These are phyloP conservation scores for Boletus sp. DNA, from an alignment of 768 basidiomycete species.

Conservation along the genomic window DNA sequence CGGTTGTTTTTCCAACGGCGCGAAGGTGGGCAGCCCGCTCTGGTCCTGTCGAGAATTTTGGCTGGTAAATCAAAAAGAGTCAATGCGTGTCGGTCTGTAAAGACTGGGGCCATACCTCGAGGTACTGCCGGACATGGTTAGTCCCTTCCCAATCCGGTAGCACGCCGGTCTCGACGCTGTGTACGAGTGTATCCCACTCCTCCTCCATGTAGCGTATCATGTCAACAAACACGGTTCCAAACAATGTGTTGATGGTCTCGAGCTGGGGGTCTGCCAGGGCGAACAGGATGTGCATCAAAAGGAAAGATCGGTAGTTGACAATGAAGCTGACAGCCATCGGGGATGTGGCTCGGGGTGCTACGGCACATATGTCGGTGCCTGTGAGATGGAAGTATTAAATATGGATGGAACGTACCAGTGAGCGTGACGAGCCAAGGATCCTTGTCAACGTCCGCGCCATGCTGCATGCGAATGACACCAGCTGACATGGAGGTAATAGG, in stretches of 20 bases:
- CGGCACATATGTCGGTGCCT: background rate
- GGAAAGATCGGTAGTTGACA: conserved; percentile 14
- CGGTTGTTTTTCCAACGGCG: conserved; percentile 9
- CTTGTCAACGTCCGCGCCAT: conserved; percentile 12
- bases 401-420: background rate
- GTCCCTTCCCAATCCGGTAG: conserved; percentile 20
- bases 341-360: conserved; percentile 15
- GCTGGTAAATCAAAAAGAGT: background rate
- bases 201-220: conserved; percentile 21
- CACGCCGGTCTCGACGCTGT: conserved; percentile 11
- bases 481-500: conserved; percentile 13
- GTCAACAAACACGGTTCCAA: conserved; percentile 18
- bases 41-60: conserved; percentile 9
- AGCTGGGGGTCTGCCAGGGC: conserved; percentile 16
- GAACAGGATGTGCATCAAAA: conserved; percentile 23
- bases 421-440: conserved; percentile 9
- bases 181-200: conserved; percentile 18
- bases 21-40: conserved; percentile 16
- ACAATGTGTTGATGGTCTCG: conserved; percentile 17
- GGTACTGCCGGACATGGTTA: conserved; percentile 11
- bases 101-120: conserved; percentile 5
- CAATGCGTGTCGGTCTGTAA: background rate
- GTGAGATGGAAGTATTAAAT: background rate
- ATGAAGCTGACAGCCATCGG: conserved; percentile 21
- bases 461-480: conserved; percentile 19